Evolutionary conservation across 257 asterid genomes (phyloP).

Genomic region (Penstemon newberryi): DNA sequence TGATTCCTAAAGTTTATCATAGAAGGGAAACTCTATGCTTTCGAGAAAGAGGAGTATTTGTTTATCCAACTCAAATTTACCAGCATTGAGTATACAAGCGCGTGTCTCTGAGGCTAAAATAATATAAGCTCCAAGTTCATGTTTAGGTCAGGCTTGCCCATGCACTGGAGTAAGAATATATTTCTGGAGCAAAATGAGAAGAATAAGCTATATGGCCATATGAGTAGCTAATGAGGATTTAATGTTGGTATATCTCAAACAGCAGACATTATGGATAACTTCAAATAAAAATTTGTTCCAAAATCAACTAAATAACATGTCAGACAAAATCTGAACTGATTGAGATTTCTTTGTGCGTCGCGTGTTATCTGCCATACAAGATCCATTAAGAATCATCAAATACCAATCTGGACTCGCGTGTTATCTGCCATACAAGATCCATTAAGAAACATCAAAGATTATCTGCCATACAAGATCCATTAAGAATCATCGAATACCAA

Average conservation of each 20-base stretch:
- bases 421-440: too few relatives aligned
- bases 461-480: too few relatives aligned
- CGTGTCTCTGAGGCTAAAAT: not conserved
- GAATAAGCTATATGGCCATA: not conserved
- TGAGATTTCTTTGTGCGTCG: not conserved
- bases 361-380: not conserved
- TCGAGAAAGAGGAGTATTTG: not conserved
- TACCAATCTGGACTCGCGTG: not conserved
- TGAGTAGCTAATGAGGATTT: not conserved
- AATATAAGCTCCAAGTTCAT: slow-evolving; percentile 14
- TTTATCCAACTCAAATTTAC: slow-evolving; percentile 3
- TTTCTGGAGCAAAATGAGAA: not conserved
- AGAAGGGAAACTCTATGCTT: not conserved
- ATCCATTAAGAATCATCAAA: not conserved
- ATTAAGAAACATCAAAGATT: not conserved
- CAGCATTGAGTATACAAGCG: not conserved
- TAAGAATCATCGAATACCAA: not conserved
- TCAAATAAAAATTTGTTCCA: not conserved
- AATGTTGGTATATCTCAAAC: too few relatives aligned
- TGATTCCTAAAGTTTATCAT: not conserved
- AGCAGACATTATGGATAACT: not conserved
- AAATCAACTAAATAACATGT: not conserved
- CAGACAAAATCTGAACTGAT: not conserved
- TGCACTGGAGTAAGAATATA: not conserved
- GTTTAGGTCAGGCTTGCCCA: not conserved